Evolutionary conservation across 228 moss, liverwort and hornwort genomes (phyloP).

Genomic region (Sphagnum fallax): DNA sequence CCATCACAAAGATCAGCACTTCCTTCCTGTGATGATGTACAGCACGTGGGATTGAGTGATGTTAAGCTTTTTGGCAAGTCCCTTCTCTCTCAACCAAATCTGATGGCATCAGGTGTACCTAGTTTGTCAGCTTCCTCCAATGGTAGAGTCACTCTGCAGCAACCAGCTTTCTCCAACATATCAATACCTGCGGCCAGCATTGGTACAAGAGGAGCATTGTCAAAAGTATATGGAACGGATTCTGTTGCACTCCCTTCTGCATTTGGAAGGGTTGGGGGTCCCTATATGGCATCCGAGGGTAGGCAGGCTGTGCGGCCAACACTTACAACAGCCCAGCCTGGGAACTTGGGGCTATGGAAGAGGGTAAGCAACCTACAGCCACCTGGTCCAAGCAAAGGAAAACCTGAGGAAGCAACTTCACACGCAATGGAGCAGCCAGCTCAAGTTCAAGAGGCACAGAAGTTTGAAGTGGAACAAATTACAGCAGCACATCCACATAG

Average conservation of each 20-base stretch:
- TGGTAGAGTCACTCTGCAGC: conserved; percentile 27
- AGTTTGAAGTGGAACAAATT: conserved; percentile 21
- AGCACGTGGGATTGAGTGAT: conserved; percentile 61
- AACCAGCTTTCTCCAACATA: conserved; percentile 30
- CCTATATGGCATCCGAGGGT: conserved; percentile 28
- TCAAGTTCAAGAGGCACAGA: conserved; percentile 24
- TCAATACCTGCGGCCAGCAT: conserved; percentile 19
- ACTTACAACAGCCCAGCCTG: conserved; percentile 11
- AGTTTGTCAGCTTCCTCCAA: conserved; percentile 9
- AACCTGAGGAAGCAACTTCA: conserved; percentile 42
- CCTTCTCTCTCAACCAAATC: conserved; percentile 78
- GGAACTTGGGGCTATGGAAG: conserved; percentile 55
- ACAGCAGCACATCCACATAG: conserved; percentile 13
- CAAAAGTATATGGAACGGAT: conserved; percentile 34
- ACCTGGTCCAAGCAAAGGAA: conserved; percentile 32
- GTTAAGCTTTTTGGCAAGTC: conserved; percentile 96
- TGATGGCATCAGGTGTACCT: conserved; percentile 10
- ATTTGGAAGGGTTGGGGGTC: conserved; percentile 45
- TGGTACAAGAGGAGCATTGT: conserved; percentile 23
- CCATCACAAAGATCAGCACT: conserved; percentile 45
- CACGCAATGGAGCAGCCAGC: conserved; percentile 27
- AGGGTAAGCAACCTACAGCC: conserved; percentile 53
- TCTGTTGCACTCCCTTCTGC: conserved; percentile 44
- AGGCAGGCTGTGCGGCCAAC: conserved; percentile 42
- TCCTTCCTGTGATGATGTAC: conserved; percentile 60